Base-by-base conservation (phyloP, 2,329 filamentous ascomycete species). In the Apiospora kogelbergensis region DNA sequence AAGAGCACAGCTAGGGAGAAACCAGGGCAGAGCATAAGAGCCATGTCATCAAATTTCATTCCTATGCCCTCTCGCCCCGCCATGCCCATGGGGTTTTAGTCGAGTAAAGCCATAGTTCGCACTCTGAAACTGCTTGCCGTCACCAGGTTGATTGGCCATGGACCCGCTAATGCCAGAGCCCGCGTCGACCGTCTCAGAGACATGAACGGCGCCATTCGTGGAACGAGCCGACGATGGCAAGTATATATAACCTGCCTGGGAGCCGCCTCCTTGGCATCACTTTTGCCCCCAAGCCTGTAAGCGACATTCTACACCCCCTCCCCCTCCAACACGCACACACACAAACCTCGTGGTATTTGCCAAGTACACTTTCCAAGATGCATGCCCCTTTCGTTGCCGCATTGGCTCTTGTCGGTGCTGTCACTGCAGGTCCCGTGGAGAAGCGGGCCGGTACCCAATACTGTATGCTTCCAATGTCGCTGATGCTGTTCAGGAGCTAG, bases 381-480 rank as follows among this genome's bases (percentile, higher is more conserved):
- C 63, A 45, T 30, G 6, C n/a, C 41, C 7, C 63, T 65, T 57
- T 60, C 53, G 17, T 37, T 37, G 53, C 45, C 37, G 65, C 45
- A 5, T 57, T 67, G 44, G 44, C 65, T 48, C 44, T 67, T 44
- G 65, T 45, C 45, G 30, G 45, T 15, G 22, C 45, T 20, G 65
- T 37, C 15, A 17, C 65, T 37, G 65, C 65, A 33, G 37, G 42
- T 24, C 65, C 65, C 30, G 44, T 60, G 53, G 53, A 15, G 42
- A 65, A 65, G 63, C 63, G 63, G 44, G 63, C 63, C 41, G 63
- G 63, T 6, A 17, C 24, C 24, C 41, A 65, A 65, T 65, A 45
- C 63, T 45, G 63, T 65, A 45, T 13, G 63, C 30, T 24, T 6
- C 13, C 33, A 26, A 45, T 26, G 5, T 7, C 17, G 17, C 48